These are phyloP conservation scores for Auxenochlorella pyrenoidosa DNA, from an alignment of 139 green algal genomes.

Conservation along the genomic window DNA sequence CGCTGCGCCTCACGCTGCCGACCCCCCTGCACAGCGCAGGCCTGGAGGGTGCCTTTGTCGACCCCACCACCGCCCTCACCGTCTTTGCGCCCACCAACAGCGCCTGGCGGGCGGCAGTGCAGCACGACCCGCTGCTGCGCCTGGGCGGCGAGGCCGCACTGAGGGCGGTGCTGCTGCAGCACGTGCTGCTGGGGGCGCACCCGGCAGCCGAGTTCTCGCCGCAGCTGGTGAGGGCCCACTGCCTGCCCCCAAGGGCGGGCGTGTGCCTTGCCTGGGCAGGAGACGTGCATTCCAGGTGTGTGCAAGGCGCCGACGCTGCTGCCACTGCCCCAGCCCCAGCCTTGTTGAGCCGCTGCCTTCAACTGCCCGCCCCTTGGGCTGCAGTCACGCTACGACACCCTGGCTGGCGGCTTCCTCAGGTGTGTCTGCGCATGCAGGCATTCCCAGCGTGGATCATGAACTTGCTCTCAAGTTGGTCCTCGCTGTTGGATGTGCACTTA, in stretches of 20 bases:
- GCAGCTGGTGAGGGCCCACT: neutral
- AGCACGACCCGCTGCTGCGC: neutral
- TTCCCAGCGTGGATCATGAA: no score
- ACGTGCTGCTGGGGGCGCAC: neutral
- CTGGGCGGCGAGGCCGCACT: neutral
- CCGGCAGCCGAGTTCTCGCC: neutral
- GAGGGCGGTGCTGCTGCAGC: neutral
- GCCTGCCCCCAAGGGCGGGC: no score
- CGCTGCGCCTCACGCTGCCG: neutral
- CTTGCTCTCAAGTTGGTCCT: no score
- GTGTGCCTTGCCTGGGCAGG: no score
- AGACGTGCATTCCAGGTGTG: no score
- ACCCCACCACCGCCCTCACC: neutral
- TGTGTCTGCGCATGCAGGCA: no score
- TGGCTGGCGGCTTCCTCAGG: neutral
- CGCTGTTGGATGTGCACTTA: no score
- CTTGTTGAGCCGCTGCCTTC: no score
- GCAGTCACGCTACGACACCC: neutral
- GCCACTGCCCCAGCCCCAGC: no score
- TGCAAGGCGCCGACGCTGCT: no score
- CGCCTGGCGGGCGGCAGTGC: neutral
- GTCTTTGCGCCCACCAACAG: neutral
- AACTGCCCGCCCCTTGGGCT: neutral
- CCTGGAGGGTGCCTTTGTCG: constrained; percentile 2
- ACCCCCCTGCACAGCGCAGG: neutral